Evolutionary conservation across 2,329 filamentous ascomycete genomes (phyloP), one percentile per base, ranked within the genome.

Genomic region (Colletotrichum graminicola): DNA sequence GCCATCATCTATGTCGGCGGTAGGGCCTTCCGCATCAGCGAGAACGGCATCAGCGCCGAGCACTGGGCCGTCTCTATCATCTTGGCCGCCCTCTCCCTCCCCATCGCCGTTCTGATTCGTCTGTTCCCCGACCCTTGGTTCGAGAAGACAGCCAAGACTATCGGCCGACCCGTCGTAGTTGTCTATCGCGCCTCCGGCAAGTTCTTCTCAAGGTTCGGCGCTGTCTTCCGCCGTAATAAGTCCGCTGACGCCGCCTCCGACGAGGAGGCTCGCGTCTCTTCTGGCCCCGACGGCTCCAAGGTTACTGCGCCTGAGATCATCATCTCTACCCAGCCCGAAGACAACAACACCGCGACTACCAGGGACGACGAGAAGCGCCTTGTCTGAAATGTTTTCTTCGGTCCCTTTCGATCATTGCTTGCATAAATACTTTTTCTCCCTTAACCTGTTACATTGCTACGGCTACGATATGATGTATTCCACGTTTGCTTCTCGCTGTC

Each of bases 131-230:
- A 89, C 74, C 70, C 70, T 5, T 79, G 78, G 78, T 83, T 83
- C 55, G 95, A 98, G 88, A 99, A 99, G 78, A 99, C 99, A 75
- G 96, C 99, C 95, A 99, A 98, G 74, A 99, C 96, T 83, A 95
- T 98, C 23, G 96, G 96, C 85, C 98, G 99, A 2, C 96, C 96
- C 21, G 96, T 99, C 1, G 96, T 98, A 74, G 95, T 90, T 29
- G 96, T 99, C 88, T 99, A 72, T 65, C 80, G 76, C 32, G 75
- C 64, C 26, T 77, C 80, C 16, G 77, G 76, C 2, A 71, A n/a
- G 39, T 69, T 74, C 7, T 78, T 81, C 29, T 41, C 41, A 39
- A 39, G 59, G 21, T 11, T 69, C n/a, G 69, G 65, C 18, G 34
- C 45, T 41, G 60, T 64, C 16, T 72, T 72, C 65, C 59, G 54